A percentile compares a stretch with the other conserved stretches of the same genome.
phyloP scores from a whole-genome alignment of 2,329 filamentous ascomycete species.

The Pyrenochaeta sp. region DNA sequence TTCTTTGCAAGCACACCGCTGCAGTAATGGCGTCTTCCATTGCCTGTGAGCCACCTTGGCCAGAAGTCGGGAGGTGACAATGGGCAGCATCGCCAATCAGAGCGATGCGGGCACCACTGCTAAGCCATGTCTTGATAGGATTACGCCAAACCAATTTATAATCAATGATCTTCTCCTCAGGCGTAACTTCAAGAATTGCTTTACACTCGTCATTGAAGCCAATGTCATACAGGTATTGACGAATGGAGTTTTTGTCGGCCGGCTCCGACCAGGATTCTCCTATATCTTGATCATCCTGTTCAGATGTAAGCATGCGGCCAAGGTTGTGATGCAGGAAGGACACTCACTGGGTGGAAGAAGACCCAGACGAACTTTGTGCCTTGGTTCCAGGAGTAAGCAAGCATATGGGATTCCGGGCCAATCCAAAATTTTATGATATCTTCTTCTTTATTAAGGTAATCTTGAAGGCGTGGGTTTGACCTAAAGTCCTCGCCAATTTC shows the following conservation, averaged over 20 bases:
- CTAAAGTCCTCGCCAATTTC: no score
- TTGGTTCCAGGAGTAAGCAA: constrained; percentile 18
- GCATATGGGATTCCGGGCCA: constrained; percentile 7
- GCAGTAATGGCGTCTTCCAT: constrained; percentile 17
- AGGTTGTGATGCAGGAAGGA: no score
- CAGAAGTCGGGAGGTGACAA: constrained; percentile 13
- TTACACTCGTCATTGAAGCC: constrained; percentile 66
- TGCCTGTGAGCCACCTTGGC: constrained; percentile 11
- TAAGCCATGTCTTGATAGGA: constrained; percentile 12
- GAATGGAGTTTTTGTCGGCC: constrained; percentile 66
- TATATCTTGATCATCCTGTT: constrained; percentile 65
- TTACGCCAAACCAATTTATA: constrained; percentile 16
- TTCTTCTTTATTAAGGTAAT: constrained; percentile 51
- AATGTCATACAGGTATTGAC: constrained; percentile 59
- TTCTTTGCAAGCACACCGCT: constrained; percentile 4
- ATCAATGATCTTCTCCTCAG: constrained; percentile 9
- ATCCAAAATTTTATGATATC: constrained; percentile 7
- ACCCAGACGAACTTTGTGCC: constrained; percentile 15
- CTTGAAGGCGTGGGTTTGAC: no score
- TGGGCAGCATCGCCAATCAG: constrained; percentile 16
- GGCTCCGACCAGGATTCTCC: constrained; percentile 59
- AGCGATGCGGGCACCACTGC: constrained; percentile 1
- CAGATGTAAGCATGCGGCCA: no score
- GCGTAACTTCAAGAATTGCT: constrained; percentile 4
- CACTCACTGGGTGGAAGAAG: no score